Evolutionary conservation across 2,329 filamentous ascomycete genomes (phyloP).

Genomic region (Trichoderma sp.): DNA sequence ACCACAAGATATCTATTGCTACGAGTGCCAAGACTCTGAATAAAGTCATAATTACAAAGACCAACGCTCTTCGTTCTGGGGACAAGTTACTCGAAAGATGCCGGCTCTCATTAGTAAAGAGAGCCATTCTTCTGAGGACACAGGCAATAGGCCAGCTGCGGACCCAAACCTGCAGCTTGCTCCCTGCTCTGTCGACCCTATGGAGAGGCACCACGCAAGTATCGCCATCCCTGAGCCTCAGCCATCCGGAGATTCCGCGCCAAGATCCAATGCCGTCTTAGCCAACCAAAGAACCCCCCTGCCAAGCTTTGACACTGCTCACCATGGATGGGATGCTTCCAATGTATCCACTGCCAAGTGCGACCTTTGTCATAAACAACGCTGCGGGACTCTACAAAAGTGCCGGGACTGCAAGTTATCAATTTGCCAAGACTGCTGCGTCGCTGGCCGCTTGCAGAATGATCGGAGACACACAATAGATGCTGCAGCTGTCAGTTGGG

Average conservation of each 20-base stretch:
- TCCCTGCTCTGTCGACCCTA: neutral
- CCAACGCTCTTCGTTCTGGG: neutral
- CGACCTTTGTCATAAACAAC: slow-evolving; percentile 32
- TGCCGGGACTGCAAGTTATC: slow-evolving; percentile 32
- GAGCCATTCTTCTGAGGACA: neutral
- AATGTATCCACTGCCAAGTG: slow-evolving; percentile 34
- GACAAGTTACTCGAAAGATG: neutral
- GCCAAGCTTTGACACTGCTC: slow-evolving; percentile 21
- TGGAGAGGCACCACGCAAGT: neutral
- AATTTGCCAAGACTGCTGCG: slow-evolving; percentile 31
- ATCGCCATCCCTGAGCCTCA: neutral
- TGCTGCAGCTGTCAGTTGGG: slow-evolving; percentile 28
- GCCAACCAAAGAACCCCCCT: neutral
- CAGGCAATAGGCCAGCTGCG: neutral
- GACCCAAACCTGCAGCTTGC: neutral
- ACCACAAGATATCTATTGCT: neutral
- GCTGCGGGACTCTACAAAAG: slow-evolving; percentile 32
- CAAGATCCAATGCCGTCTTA: neutral
- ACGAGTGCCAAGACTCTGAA: neutral
- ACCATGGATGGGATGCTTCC: slow-evolving; percentile 30
- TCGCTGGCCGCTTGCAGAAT: slow-evolving; percentile 22
- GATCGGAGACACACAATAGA: slow-evolving; percentile 31
- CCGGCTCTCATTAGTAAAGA: neutral
- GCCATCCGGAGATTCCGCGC: neutral
- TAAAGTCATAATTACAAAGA: neutral